Evolutionary conservation across 2,329 filamentous ascomycete species (phyloP), one percentile per base, ranked within the genome.

Genomic region (Pyrenophora seminiperda): DNA sequence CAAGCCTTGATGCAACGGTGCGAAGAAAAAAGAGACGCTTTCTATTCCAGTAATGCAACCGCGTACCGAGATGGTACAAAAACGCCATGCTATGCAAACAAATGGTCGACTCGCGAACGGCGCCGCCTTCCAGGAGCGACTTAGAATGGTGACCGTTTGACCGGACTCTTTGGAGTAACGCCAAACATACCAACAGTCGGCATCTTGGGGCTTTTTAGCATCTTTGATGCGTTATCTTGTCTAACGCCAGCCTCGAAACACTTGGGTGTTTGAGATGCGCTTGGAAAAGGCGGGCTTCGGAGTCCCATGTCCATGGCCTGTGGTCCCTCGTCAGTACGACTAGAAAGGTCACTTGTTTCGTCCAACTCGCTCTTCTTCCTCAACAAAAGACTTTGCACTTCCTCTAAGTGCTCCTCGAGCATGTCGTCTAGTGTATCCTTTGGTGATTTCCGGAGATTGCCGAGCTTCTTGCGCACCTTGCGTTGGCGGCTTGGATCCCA

Each of bases 401-500:
- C 73, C 1, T 76, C 67, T 50, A 77, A 74, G 64, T 85, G 81
- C 48, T 77, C 71, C 14, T 74, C 59, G 40, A 86, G 74, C 82
- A 86, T 86, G 36, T 83, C 79, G 51, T 80, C 80, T 33, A 85
- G 70, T 1, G 73, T 72, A 2, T 70, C 67, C 14, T 75, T 70
- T 1, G 73, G 61, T 3, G 80, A 83, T 45, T 75, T 70, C 13
- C 78, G 61, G 7, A 86, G 71, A 3, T 73, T 73, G 4, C 84
- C 84, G 62, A 85, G 84, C 46, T 82, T 80, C 64, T 81, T 83
- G 22, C 80, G 80, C 4, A 77, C 73, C 61, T 82, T 83, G 41
- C 77, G 77, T 6, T 70, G 79, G 15, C 85, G 76, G 4, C 86
- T 83, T 24, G 80, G 79, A 48, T 87, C 83, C 53, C 91, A 97